Percentiles rank a stretch among this genome's conserved stretches.
Conservation (phyloP, 2,329 filamentous ascomycete genomes). For the Penicillium sp. region DNA sequence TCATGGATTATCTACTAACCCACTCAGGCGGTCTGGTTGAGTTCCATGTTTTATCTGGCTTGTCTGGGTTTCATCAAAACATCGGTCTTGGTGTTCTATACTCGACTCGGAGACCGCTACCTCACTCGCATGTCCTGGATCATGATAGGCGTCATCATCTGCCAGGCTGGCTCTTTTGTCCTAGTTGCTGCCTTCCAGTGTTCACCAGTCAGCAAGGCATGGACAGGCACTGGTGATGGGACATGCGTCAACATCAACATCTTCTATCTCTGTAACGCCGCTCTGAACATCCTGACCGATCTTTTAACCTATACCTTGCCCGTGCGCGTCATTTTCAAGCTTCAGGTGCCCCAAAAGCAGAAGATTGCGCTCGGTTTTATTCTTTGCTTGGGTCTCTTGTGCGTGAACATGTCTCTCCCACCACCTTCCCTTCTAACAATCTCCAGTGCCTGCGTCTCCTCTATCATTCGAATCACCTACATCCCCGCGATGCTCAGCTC, state of each 20-base stretch:
- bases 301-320: slow-evolving; percentile 56
- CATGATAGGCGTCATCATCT: slow-evolving; percentile 44
- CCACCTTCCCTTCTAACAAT: not conserved
- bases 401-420: not conserved
- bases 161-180: slow-evolving; percentile 44
- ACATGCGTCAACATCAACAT: slow-evolving; percentile 51
- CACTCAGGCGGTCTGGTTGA: slow-evolving; percentile 46
- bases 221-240: slow-evolving; percentile 36
- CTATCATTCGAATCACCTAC: slow-evolving; percentile 49
- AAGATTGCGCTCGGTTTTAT: slow-evolving; percentile 48
- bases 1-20: not conserved
- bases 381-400: slow-evolving; percentile 54
- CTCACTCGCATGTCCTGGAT: slow-evolving; percentile 38
- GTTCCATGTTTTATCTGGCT: slow-evolving; percentile 51
- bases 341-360: slow-evolving; percentile 51
- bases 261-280: slow-evolving; percentile 56
- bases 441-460: slow-evolving; percentile 46
- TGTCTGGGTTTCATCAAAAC: slow-evolving; percentile 51
- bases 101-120: slow-evolving; percentile 41
- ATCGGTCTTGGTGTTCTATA: slow-evolving; percentile 49
- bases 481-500: slow-evolving; percentile 45
- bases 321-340: slow-evolving; percentile 47
- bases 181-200: slow-evolving; percentile 48
- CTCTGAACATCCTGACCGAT: slow-evolving; percentile 62
- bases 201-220: slow-evolving; percentile 40